Conservation (phyloP, 2,329 filamentous ascomycete genomes). For the Hypoxylon sp. region DNA sequence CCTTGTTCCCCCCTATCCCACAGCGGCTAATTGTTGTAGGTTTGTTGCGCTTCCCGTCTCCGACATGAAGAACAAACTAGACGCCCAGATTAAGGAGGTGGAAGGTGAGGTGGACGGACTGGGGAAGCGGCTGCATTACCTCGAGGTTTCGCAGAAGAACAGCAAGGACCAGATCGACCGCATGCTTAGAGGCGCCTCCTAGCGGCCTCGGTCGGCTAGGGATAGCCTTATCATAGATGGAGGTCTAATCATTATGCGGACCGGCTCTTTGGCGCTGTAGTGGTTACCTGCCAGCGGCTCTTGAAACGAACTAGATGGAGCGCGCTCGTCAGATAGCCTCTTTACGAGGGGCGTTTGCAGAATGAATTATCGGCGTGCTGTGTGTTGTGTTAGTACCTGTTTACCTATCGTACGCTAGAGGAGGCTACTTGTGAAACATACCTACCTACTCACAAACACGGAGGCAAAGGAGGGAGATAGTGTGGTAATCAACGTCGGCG, state of each 20-base stretch:
- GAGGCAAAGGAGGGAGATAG: slow-evolving; percentile 3
- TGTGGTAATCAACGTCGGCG: not conserved
- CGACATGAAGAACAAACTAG: slow-evolving; percentile 81
- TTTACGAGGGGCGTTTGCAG: not conserved
- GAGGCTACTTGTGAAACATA: slow-evolving; percentile 12
- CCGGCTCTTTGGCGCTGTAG: slow-evolving; percentile 5
- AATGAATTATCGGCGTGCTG: not conserved
- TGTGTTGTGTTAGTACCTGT: not conserved
- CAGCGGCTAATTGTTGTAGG: slow-evolving; percentile 67
- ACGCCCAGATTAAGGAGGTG: slow-evolving; percentile 79
- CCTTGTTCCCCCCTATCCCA: slow-evolving; percentile 12
- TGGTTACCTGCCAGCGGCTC: not conserved
- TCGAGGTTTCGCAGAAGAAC: slow-evolving; percentile 96
- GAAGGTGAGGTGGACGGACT: slow-evolving; percentile 85
- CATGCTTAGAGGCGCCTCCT: slow-evolving; percentile 73
- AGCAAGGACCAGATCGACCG: slow-evolving; percentile 92
- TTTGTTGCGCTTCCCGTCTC: slow-evolving; percentile 85
- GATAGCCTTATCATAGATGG: not conserved
- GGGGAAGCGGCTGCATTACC: slow-evolving; percentile 90
- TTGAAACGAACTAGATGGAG: not conserved
- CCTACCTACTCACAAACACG: not conserved
- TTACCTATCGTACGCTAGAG: not conserved
- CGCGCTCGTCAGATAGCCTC: not conserved
- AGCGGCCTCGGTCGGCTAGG: slow-evolving; percentile 43
- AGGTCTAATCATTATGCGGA: slow-evolving; percentile 7